phyloP scores from a whole-genome alignment of 805 yeast species.

The Myxozyma mucilagina region DNA sequence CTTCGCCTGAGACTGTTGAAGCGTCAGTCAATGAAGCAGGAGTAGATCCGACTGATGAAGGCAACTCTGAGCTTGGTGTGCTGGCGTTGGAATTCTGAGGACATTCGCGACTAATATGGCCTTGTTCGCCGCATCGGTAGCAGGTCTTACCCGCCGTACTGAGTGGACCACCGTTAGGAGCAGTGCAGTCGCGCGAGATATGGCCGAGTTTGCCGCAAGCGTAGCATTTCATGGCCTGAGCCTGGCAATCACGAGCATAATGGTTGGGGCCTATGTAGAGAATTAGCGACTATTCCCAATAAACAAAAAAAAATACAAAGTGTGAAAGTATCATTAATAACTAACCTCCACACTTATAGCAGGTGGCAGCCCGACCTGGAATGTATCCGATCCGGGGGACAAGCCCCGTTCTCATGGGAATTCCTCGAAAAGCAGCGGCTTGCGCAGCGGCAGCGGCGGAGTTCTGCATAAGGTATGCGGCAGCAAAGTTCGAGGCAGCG shows the following conservation, averaged over 20 bases:
- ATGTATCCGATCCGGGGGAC: constrained; percentile 20
- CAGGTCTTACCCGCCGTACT: constrained; percentile 52
- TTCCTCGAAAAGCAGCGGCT: constrained; percentile 32
- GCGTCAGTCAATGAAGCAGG: constrained; percentile 29
- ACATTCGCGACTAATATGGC: constrained; percentile 56
- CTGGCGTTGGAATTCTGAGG: constrained; percentile 23
- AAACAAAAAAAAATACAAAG: not conserved
- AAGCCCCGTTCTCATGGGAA: constrained; percentile 31
- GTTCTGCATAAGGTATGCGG: constrained; percentile 33
- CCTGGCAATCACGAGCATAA: constrained; percentile 86
- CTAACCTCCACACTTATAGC: constrained; percentile 75
- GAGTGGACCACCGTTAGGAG: constrained; percentile 34
- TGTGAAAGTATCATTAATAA: not conserved
- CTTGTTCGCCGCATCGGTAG: constrained; percentile 69
- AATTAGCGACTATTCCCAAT: not conserved
- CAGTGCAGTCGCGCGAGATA: constrained; percentile 44
- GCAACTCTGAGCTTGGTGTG: constrained; percentile 17
- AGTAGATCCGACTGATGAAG: constrained; percentile 17
- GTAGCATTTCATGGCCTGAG: constrained; percentile 72
- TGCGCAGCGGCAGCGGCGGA: constrained; percentile 30
- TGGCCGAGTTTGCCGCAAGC: constrained; percentile 89
- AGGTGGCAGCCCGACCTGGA: constrained; percentile 47
- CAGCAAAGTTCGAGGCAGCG: constrained; percentile 34
- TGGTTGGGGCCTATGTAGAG: constrained; percentile 60
- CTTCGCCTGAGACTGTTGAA: constrained; percentile 26